Evolutionary conservation across 2,329 filamentous ascomycete species (phyloP), one percentile per base, ranked within the genome.

Genomic region (Aspergillus floridensis): DNA sequence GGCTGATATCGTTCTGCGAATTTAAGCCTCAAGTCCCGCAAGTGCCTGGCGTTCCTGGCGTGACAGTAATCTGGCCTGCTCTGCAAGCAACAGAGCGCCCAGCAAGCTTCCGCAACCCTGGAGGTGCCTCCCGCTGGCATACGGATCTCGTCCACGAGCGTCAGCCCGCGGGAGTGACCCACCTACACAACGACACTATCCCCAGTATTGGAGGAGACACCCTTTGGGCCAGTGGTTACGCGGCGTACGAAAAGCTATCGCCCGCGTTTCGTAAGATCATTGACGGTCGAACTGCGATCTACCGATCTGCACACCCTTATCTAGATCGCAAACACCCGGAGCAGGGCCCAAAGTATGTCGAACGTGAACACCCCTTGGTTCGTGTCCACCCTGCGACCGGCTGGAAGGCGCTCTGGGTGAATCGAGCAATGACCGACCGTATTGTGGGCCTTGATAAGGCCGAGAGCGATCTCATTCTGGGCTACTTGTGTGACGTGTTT

Each of bases 371-470:
- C 69, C 88, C 88, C 0, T 72, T 91, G 10, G 88, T 91, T 2
- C 81, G 88, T 3, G 85, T 88, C 0, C 88, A 91, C 68, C 88
- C 88, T 0, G 88, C 85, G 0, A 91, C 88, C 0, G 88, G 88
- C 0, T 91, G 88, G 88, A 91, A 90, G 72, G 81, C 86, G 0
- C 79, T 91, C 0, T 91, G 82, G 79, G 88, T 91, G 0, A 91
- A 91, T 70, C 82, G 88, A 3, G 79, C 85, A 2, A 87, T 91
- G 82, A 91, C 88, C 0, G 81, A 82, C 5, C 79, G 83, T 0
- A 91, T 91, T 51, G 84, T 91, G 0, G 89, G 88, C 0, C 72
- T 91, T 0, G 88, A 91, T 65, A 84, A 84, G 60, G 85, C 80
- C 0, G 88, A 91, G 73, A 90, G 87, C 59, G 88, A 91, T 65